These are phyloP conservation scores for Neofusicoccum kwambonambiense DNA, from an alignment of 2,329 filamentous ascomycete species.

Conservation along the genomic window DNA sequence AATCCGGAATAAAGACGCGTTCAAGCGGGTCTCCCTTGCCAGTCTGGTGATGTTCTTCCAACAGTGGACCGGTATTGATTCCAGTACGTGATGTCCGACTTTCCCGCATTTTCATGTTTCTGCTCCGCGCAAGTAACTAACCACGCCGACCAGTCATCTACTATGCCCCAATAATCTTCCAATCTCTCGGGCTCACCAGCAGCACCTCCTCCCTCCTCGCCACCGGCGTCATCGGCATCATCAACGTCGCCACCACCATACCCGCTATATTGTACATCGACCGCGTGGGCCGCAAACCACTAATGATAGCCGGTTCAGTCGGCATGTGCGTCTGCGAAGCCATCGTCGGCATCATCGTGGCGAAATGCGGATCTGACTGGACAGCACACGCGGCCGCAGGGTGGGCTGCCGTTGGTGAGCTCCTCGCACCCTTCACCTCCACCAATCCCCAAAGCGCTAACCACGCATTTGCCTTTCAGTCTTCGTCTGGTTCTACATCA, in stretches of 20 bases:
- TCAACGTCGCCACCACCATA: constrained; percentile 17
- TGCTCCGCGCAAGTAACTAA: not conserved
- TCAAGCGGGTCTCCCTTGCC: constrained; percentile 50
- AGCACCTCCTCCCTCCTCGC: constrained; percentile 27
- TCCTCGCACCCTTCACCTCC: no score
- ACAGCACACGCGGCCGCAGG: no score
- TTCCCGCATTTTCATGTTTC: not conserved
- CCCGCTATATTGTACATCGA: constrained; percentile 10
- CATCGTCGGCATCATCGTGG: no score
- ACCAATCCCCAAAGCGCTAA: no score
- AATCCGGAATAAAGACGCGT: constrained; percentile 48
- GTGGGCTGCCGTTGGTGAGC: no score
- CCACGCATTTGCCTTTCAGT: no score
- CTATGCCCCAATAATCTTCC: constrained; percentile 47
- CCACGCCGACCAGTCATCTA: constrained; percentile 43
- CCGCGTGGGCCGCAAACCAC: no score
- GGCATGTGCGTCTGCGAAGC: no score
- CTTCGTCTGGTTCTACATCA: no score
- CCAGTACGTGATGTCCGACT: constrained; percentile 33
- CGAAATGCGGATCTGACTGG: no score
- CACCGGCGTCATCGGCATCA: constrained; percentile 14
- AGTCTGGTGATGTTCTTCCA: constrained; percentile 61
- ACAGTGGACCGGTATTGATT: constrained; percentile 41
- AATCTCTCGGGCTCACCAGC: constrained; percentile 35
- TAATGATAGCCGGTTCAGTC: no score